phyloP scores from a whole-genome alignment of 1,284 basidiomycete species.

The Fomitopsis schrenkii region DNA sequence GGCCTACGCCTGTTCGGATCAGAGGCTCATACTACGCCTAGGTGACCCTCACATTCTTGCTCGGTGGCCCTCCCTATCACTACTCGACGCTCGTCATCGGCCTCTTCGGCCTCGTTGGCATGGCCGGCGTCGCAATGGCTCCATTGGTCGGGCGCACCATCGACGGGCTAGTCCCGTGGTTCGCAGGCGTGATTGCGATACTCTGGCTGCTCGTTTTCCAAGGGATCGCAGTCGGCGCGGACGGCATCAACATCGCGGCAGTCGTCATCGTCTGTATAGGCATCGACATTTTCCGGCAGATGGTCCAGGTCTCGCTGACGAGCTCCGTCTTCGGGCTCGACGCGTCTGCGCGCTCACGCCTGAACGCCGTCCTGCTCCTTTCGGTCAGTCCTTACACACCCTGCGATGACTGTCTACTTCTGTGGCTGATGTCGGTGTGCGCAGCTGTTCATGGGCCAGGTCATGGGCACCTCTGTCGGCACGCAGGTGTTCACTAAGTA shows the following conservation, averaged over 20 bases:
- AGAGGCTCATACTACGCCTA: slow-evolving; percentile 9
- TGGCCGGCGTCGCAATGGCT: slow-evolving; percentile 41
- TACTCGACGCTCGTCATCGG: slow-evolving; percentile 48
- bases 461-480: slow-evolving; percentile 50
- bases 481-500: slow-evolving; percentile 45
- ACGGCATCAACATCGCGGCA: slow-evolving; percentile 40
- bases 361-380: slow-evolving; percentile 49
- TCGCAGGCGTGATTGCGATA: slow-evolving; percentile 39
- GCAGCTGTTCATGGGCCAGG: slow-evolving; percentile 40
- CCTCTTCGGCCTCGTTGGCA: slow-evolving; percentile 51
- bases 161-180: slow-evolving; percentile 49
- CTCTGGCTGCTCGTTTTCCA: slow-evolving; percentile 30
- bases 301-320: slow-evolving; percentile 38
- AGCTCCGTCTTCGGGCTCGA: slow-evolving; percentile 36
- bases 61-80: slow-evolving; percentile 44
- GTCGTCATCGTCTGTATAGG: slow-evolving; percentile 42
- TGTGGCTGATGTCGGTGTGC: background rate
- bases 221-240: slow-evolving; percentile 40
- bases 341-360: slow-evolving; percentile 36
- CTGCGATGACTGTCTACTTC: too few relatives aligned
- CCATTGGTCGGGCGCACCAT: slow-evolving; percentile 47
- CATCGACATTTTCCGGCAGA: slow-evolving; percentile 42
- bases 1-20: background rate
- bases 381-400: slow-evolving; percentile 26
- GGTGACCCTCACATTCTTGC: slow-evolving; percentile 50